Evolutionary conservation across 2,329 filamentous ascomycete genomes (phyloP).

Genomic region (Aspergillus sp.): DNA sequence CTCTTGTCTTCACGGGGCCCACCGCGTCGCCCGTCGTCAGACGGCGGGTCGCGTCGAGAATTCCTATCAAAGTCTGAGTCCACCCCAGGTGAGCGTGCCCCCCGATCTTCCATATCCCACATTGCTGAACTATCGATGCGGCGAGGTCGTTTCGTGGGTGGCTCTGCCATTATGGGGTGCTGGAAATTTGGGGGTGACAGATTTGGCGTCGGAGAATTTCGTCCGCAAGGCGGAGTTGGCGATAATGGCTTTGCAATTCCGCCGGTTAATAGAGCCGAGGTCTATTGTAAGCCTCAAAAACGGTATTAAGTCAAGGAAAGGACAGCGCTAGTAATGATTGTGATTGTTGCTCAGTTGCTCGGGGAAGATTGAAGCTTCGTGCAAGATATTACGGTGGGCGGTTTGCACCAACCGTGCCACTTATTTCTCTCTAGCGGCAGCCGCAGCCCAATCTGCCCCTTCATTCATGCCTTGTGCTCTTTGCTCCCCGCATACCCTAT

Average conservation of each 20-base stretch:
- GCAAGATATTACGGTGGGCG: slow-evolving; percentile 31
- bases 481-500: not conserved
- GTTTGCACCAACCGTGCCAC: slow-evolving; percentile 21
- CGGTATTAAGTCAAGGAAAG: slow-evolving; percentile 5
- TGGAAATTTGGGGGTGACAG: not conserved
- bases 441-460: not conserved
- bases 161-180: slow-evolving; percentile 50
- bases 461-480: not conserved
- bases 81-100: slow-evolving; percentile 26
- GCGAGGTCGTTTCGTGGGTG: slow-evolving; percentile 52
- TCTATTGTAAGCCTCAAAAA: not conserved
- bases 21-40: slow-evolving; percentile 38
- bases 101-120: slow-evolving; percentile 54
- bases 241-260: not conserved
- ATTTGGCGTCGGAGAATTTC: not conserved
- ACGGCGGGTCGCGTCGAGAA: slow-evolving; percentile 36
- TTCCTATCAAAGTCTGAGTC: slow-evolving; percentile 36
- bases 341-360: slow-evolving; percentile 5
- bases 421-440: not conserved
- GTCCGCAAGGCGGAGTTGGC: not conserved
- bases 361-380: slow-evolving; percentile 18
- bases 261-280: not conserved
- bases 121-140: slow-evolving; percentile 60
- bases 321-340: not conserved
- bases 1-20: slow-evolving; percentile 39